Conservation (phyloP, 1,284 basidiomycete species). For the Ustilago xerochloae region DNA sequence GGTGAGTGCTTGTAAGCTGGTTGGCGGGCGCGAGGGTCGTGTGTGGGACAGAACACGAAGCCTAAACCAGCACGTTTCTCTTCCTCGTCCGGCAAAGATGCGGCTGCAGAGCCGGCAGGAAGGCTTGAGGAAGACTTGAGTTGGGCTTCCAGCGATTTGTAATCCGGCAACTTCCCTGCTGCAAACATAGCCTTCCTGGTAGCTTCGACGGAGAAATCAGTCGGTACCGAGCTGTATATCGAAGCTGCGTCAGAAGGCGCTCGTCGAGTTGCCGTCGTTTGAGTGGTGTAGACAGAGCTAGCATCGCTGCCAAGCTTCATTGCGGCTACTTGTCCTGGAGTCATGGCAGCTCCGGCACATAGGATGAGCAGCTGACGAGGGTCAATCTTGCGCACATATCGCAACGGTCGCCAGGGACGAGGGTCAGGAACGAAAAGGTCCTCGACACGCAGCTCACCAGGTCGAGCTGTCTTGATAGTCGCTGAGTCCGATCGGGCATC, state of each 20-base stretch:
- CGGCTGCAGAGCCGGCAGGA: background rate
- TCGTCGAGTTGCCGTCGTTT: background rate
- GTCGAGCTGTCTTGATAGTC: constrained; percentile 21
- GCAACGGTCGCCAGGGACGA: constrained; percentile 57
- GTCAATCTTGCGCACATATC: constrained; percentile 63
- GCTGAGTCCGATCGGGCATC: constrained; percentile 15
- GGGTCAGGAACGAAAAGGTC: constrained; percentile 64
- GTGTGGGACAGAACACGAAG: constrained; percentile 48
- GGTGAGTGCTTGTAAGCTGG: constrained; percentile 16
- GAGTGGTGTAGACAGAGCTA: constrained; percentile 21
- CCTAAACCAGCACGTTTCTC: constrained; percentile 52
- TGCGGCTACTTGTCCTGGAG: constrained; percentile 40
- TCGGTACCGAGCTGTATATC: constrained; percentile 34
- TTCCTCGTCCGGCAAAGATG: background rate
- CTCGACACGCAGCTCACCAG: constrained; percentile 32
- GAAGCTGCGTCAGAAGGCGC: constrained; percentile 17
- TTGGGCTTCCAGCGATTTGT: constrained; percentile 39
- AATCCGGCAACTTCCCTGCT: constrained; percentile 46
- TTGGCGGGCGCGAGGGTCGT: constrained; percentile 21
- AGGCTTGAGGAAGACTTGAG: constrained; percentile 9
- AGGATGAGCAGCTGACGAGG: constrained; percentile 65
- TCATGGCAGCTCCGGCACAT: constrained; percentile 52
- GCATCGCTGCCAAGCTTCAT: constrained; percentile 32
- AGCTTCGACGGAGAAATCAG: constrained; percentile 32
- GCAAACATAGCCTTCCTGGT: constrained; percentile 40